Base-by-base conservation (phyloP, 768 basidiomycete genomes). In the Amylocystis lapponica region DNA sequence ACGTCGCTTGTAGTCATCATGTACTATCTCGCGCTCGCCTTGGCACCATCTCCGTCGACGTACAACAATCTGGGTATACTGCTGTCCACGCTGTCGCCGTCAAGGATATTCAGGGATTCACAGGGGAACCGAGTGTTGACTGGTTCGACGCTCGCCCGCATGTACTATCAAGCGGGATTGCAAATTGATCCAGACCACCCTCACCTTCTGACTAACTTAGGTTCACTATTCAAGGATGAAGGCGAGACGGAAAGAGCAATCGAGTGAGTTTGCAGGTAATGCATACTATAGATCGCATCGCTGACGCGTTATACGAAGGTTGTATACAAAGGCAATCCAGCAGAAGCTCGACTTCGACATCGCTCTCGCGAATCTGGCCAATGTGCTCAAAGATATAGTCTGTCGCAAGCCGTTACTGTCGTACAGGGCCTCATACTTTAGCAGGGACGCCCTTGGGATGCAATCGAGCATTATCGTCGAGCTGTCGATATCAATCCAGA, bases 51-150 rank as follows among this genome's bases (percentile, higher is more conserved):
- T 11, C 65, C 74, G 2, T 68, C 70, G 22, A 70, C 68, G 19
- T 66, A 69, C 58, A 76, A 76, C 50, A 74, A 76, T 43, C 66
- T 74, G 23, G 74, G 74, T 13, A 72, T 76, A 43, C 54, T 76
- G 21, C 51, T 76, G 8, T 69, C 72, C 14, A 56, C 63, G 3
- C 52, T 72, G 32, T 57, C 57, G 17, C 36, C 52, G 10, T 30
- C 52, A 2, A 48, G 56, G 5, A 49, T 56, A 2, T 36, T 37
- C 17, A 35, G 39, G 7, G 43, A 47, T 11, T 20, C 20, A 10
- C 50, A 52, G 14, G 46, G 53, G 1, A 50, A 48, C n/a, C 52
- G 48, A 4, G 35, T 49, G 3, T 41, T 62, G 8, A 64, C 39
- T 32, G 60, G 66, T 4, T 57, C 62, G 20, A 56, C 59, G 14